Base-by-base conservation (phyloP, 257 asterid species). In the Knoxia roxburghii region DNA sequence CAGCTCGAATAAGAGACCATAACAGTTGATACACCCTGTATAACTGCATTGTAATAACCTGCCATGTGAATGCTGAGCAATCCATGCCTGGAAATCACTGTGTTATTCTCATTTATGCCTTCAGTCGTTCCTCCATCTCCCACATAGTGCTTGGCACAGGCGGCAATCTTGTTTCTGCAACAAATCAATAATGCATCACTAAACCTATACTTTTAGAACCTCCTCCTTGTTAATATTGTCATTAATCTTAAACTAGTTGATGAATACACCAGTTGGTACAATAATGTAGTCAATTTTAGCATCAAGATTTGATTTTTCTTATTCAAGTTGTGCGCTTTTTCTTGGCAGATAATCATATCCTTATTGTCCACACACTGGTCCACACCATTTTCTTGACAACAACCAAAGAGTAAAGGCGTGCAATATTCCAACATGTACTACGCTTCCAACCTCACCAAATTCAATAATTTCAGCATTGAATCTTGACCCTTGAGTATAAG, bases 1-100 rank as follows among this genome's bases (percentile, higher is more conserved):
- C 84, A 81, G 70, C 96, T 89, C 6, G 96, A 84, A 71, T 89
- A 89, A 32, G 96, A 89, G 74, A 86, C 12, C 91, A 89, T 89
- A 65, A 89, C 64, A 0, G 88, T 79, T 0, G 85, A 84, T 2
- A 89, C 94, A 15, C 96, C 95, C 56, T 86, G 79, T 65, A 75
- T 75, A 72, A 89, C 66, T 14, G 96, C 66, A 69, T 81, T 61
- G 23, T 75, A 73, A 79, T 86, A 88, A 33, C 80, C 83, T 0
- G 88, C 82, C 95, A 89, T 84, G 61, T 89, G 96, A 60, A 86
- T 89, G 33, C 82, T 71, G n/a, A 81, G 72, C 77, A 89, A 62
- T 3, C 69, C 85, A 18, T 80, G 79, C 30, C 40, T 46, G 63
- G 68, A 75, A 15, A 76, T 55, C 61, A 81, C 39, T 37, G 96